Base-by-base conservation (phyloP, 1,284 basidiomycete species). In the Ustilago bromivora region DNA sequence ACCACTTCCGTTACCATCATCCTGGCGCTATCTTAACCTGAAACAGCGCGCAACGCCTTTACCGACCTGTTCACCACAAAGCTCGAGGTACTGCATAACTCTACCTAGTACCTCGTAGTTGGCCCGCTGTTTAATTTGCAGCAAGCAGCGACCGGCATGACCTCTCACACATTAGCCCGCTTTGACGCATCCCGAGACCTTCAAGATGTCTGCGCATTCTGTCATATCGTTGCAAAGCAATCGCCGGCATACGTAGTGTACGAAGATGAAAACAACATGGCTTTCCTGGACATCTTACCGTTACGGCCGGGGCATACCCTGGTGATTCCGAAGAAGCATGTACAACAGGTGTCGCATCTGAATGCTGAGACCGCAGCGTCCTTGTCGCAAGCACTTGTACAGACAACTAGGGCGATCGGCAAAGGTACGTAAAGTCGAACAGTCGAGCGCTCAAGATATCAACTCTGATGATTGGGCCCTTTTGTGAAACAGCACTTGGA, bases 271-370 rank as follows among this genome's bases (percentile, higher is more conserved):
- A 87, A 88, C 58, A 89, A 91, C n/a, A 84, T 93, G 54, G 92
- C 91, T 10, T 90, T 94, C 64, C 88, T 93, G 78, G 92, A 93
- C 86, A 92, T 93, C 64, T 86, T 92, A 46, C 92, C 92, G 2
- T 84, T 94, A 38, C 87, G 92, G 49, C 87, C 85, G 40, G 92
- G 79, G 0, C 79, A 81, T 17, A 81, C 79, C 13, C 68, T 81
- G 2, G 74, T 81, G 23, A 66, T 81, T 3, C 73, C 79, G 2
- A 78, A 76, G 51, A 69, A 63, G 56, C 79, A 81, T 28, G 71
- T 71, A 32, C 31, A 60, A 41, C 65, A 60, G 15, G 34, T 63
- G 13, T 60, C 69, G 28, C 60, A 71, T 34, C 34, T 78, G 31
- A 51, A 66, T 31, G 38, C 56, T 4, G 34, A 55, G 10, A 61